Conservation (phyloP, 495 filamentous ascomycete species). For the Lentithecium fluviatile region DNA sequence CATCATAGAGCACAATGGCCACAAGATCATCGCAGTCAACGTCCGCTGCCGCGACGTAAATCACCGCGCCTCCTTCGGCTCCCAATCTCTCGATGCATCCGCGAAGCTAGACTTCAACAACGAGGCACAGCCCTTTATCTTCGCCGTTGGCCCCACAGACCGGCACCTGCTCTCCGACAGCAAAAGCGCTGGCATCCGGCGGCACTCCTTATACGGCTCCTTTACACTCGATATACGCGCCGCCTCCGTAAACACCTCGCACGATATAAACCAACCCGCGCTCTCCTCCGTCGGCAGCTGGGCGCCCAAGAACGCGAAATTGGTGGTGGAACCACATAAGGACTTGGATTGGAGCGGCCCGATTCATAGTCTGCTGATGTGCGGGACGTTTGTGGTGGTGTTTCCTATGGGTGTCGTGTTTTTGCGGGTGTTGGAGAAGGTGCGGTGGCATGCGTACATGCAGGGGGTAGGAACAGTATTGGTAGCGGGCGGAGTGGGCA, state of each 20-base stretch:
- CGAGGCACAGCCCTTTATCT: constrained; percentile 52
- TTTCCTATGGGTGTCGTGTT: constrained; percentile 57
- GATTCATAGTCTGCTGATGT: constrained; percentile 55
- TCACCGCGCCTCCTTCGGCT: constrained; percentile 37
- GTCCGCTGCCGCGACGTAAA: constrained; percentile 52
- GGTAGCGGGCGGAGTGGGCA: constrained; percentile 49
- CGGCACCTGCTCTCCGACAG: constrained; percentile 45
- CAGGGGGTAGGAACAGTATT: constrained; percentile 49
- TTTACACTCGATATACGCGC: constrained; percentile 55
- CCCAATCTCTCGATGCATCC: not conserved
- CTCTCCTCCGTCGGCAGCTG: constrained; percentile 6
- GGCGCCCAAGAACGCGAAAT: constrained; percentile 22
- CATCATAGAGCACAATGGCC: constrained; percentile 46
- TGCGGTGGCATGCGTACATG: constrained; percentile 52
- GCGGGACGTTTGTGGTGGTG: constrained; percentile 52
- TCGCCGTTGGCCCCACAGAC: constrained; percentile 52
- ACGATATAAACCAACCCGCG: constrained; percentile 16
- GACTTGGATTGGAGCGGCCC: constrained; percentile 42
- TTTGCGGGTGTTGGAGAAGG: constrained; percentile 48
- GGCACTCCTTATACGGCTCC: constrained; percentile 55
- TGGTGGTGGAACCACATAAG: not conserved
- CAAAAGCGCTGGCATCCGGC: constrained; percentile 46
- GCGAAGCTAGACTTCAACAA: constrained; percentile 40
- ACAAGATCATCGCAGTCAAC: constrained; percentile 47
- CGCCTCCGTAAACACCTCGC: constrained; percentile 43